Evolutionary conservation across 768 basidiomycete species (phyloP), one percentile per base, ranked within the genome.

Genomic region (Gymnopilus dilepis): DNA sequence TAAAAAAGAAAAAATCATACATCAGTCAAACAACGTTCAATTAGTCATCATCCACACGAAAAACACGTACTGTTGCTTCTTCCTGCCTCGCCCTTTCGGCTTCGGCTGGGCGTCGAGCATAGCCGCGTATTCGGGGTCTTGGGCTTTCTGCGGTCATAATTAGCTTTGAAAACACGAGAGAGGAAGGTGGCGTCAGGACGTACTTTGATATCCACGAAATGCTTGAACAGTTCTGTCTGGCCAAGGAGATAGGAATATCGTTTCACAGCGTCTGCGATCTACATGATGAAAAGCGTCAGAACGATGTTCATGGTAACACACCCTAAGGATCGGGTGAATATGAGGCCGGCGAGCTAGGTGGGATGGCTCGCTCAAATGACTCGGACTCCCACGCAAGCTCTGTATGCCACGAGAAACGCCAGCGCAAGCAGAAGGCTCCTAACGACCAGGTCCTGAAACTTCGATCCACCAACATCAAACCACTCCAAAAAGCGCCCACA

Each of bases 201-300:
- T 21, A 92, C 94, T 85, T 97, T 97, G 76, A 98, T 90, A 73
- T 98, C 95, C 6, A 98, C 93, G 72, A 99, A 99, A 74, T 99
- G 97, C 68, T 95, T 94, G 82, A 99, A 99, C 19, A 99, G 82
- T 66, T 99, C 97, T 0, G 97, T 99, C 74, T 99, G 96, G 7
- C 97, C 97, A 1, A 99, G 84, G n/a, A 99, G 86, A 75, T 98
- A 99, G 2, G 92, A 93, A 72, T 98, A 99, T 17, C 95, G 90
- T 74, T 99, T 99, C 62, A 98, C 92, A 9, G 95, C 94, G 70
- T 98, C 96, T 19, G 93, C 79, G 40, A 95, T 84, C 94, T 98
- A 65, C 45, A 37, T 17, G 47, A 69, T 67, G 62, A 69, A 64
- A 17, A 28, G 26, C 17, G 45, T 62, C 31, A 9, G 12, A 56